Conservation (phyloP, 2,329 filamentous ascomycete genomes). For the Ophiosphaerella narmari region DNA sequence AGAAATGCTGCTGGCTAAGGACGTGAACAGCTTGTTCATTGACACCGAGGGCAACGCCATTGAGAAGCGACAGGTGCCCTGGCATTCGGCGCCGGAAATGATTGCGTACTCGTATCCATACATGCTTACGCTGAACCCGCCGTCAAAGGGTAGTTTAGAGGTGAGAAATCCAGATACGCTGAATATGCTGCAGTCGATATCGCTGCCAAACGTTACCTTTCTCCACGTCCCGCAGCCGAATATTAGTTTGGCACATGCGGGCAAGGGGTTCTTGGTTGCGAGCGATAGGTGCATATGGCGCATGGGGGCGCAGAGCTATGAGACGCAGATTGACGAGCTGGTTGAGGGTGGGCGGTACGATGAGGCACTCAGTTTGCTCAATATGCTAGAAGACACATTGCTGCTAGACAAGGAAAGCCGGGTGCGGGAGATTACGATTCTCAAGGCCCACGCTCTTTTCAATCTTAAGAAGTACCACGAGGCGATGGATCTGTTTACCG, state of each 20-base stretch:
- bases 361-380: slow-evolving; percentile 86
- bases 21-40: slow-evolving; percentile 93
- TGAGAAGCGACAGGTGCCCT: slow-evolving; percentile 87
- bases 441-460: slow-evolving; percentile 87
- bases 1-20: slow-evolving; percentile 91
- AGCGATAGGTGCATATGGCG: slow-evolving; percentile 94
- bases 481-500: slow-evolving; percentile 87
- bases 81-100: slow-evolving; percentile 83
- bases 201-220: slow-evolving; percentile 78
- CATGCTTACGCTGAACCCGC: slow-evolving; percentile 81
- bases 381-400: slow-evolving; percentile 90
- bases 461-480: slow-evolving; percentile 80
- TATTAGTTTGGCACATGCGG: slow-evolving; percentile 91
- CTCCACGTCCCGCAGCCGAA: slow-evolving; percentile 92
- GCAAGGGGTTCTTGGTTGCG: slow-evolving; percentile 91
- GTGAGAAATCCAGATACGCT: slow-evolving; percentile 91
- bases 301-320: slow-evolving; percentile 92
- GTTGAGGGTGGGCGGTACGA: slow-evolving; percentile 76
- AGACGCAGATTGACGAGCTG: slow-evolving; percentile 83
- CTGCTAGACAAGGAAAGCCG: slow-evolving; percentile 80
- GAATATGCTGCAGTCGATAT: slow-evolving; percentile 83
- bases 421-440: slow-evolving; percentile 84
- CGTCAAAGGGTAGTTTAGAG: slow-evolving; percentile 82
- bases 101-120: slow-evolving; percentile 98
- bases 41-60: slow-evolving; percentile 80